phyloP scores from a whole-genome alignment of 2,329 filamentous ascomycete species.

The Lecanicillium sp. region DNA sequence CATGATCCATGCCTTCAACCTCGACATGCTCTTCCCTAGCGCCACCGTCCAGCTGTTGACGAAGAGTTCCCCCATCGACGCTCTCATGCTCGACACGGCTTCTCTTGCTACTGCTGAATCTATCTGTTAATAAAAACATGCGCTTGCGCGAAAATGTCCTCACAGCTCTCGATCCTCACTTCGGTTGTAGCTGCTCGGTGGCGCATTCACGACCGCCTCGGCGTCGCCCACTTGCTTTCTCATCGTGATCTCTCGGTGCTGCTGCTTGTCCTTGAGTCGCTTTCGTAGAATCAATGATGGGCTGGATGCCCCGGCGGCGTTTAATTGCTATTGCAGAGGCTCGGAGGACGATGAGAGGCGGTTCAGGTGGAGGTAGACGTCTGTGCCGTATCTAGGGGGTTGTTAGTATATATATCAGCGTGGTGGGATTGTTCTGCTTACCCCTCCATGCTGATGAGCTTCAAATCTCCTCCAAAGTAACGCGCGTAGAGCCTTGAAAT shows the following conservation, averaged over 20 bases:
- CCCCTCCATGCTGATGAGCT: constrained; percentile 99
- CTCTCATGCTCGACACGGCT: too few species aligned
- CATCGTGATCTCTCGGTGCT: constrained; percentile 66
- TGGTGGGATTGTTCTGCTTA: constrained; percentile 40
- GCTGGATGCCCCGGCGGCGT: constrained; percentile 32
- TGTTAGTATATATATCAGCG: constrained; percentile 20
- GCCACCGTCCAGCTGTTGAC: too few species aligned
- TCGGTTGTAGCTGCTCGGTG: constrained; percentile 30
- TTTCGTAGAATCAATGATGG: constrained; percentile 46
- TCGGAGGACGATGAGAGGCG: constrained; percentile 91
- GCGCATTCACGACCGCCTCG: constrained; percentile 63
- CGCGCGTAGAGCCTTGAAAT: constrained; percentile 91
- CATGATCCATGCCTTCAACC: too few species aligned
- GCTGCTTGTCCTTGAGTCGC: constrained; percentile 50
- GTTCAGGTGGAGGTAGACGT: constrained; percentile 97
- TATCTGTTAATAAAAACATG: too few species aligned
- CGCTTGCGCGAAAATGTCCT: too few species aligned
- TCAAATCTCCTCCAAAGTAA: constrained; percentile 96
- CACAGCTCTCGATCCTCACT: constrained; percentile 31
- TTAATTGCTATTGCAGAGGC: constrained; percentile 88
- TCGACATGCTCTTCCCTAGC: too few species aligned
- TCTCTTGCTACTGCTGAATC: too few species aligned
- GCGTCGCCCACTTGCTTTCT: constrained; percentile 86
- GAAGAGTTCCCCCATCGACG: too few species aligned
- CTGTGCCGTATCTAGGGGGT: constrained; percentile 76